Evolutionary conservation across 805 yeast species (phyloP).

Genomic region (Ogataea pignaliae): DNA sequence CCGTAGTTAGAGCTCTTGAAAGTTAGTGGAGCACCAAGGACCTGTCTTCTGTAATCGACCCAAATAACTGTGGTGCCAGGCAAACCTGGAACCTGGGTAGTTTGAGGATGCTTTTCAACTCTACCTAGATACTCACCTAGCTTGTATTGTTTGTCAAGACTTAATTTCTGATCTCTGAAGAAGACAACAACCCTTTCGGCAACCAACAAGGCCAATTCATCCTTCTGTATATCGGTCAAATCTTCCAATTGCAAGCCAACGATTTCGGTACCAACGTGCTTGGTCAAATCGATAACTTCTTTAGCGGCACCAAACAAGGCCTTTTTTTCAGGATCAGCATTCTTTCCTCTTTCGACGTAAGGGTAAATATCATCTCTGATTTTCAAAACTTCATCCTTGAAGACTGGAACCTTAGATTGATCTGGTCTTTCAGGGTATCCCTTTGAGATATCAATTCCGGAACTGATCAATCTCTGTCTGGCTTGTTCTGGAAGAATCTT

Average conservation of each 20-base stretch:
- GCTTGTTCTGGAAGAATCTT: slow-evolving; percentile 27
- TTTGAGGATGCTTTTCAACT: slow-evolving; percentile 35
- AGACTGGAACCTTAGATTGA: slow-evolving; percentile 31
- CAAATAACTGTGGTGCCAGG: slow-evolving; percentile 37
- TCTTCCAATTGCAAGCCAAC: slow-evolving; percentile 42
- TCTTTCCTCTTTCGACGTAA: slow-evolving; percentile 32
- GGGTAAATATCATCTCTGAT: slow-evolving; percentile 33
- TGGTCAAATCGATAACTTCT: slow-evolving; percentile 40
- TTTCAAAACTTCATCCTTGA: slow-evolving; percentile 36
- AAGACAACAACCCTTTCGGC: slow-evolving; percentile 50
- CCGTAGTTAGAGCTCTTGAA: slow-evolving; percentile 17
- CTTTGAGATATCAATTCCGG: slow-evolving; percentile 33
- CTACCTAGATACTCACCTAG: slow-evolving; percentile 44
- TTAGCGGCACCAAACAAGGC: slow-evolving; percentile 38
- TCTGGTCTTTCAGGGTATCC: slow-evolving; percentile 40
- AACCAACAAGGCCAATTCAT: slow-evolving; percentile 43
- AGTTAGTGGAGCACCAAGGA: slow-evolving; percentile 11
- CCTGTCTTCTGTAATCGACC: slow-evolving; percentile 32
- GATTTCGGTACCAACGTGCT: slow-evolving; percentile 46
- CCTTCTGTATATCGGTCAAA: slow-evolving; percentile 38
- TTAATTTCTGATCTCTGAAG: slow-evolving; percentile 43
- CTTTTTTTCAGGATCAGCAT: slow-evolving; percentile 39
- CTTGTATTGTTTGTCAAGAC: slow-evolving; percentile 39
- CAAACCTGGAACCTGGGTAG: slow-evolving; percentile 30
- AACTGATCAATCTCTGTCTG: slow-evolving; percentile 30